A percentile compares a stretch with the other conserved stretches of the same genome.
phyloP scores from a whole-genome alignment of 257 asterid species.

The Ehretia macrophylla region DNA sequence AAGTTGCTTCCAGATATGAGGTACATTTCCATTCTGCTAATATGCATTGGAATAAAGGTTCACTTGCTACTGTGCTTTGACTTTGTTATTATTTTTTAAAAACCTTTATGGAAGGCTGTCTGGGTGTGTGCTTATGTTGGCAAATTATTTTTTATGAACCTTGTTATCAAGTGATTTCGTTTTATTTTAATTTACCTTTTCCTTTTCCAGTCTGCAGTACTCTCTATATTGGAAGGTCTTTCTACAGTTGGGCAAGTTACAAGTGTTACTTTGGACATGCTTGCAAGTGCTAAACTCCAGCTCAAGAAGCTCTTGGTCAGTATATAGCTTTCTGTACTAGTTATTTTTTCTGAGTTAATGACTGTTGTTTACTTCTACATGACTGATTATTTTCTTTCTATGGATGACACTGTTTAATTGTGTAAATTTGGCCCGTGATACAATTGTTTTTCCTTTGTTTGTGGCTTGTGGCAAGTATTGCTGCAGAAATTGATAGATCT shows the following conservation, averaged over 20 bases:
- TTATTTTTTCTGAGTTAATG: no score
- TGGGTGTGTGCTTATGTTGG: no score
- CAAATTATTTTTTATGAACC: background rate
- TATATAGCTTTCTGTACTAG: slow-evolving; percentile 8
- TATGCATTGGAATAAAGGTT: slow-evolving; percentile 6
- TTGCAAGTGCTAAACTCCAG: slow-evolving; percentile 60
- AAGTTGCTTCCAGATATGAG: slow-evolving; percentile 93
- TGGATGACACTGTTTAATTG: background rate
- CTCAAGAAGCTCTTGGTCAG: slow-evolving; percentile 80
- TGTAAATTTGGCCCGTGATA: background rate
- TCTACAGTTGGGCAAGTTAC: slow-evolving; percentile 46
- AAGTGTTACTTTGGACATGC: slow-evolving; percentile 54
- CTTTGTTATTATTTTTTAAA: background rate
- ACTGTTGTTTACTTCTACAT: no score
- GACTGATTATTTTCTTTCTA: background rate
- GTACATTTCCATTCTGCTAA: slow-evolving; percentile 38
- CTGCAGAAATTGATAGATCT: slow-evolving; percentile 55
- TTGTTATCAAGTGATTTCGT: background rate
- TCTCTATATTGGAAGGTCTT: slow-evolving; percentile 63
- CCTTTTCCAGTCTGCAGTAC: slow-evolving; percentile 48
- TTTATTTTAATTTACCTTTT: slow-evolving; percentile 8
- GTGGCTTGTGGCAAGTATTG: slow-evolving; percentile 28
- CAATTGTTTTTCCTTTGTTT: slow-evolving; percentile 4
- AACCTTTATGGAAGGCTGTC: no score
- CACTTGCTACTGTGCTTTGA: background rate